These are phyloP conservation scores for Alternaria infectoria DNA, from an alignment of 2,329 filamentous ascomycete species.

Conservation along the genomic window DNA sequence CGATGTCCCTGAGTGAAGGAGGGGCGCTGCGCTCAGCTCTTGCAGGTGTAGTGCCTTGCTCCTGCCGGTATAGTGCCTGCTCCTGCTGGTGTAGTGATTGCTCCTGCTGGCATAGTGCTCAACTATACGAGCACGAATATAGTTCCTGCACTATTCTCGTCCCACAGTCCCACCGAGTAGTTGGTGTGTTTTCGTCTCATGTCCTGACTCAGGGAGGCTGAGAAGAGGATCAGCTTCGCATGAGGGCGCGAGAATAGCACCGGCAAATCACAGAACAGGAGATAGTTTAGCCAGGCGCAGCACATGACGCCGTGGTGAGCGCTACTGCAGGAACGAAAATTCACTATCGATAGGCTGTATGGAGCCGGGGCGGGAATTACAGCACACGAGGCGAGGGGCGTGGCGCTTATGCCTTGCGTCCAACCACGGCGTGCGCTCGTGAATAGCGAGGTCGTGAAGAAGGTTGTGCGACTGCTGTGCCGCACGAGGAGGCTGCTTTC, in stretches of 20 bases:
- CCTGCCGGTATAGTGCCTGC: not conserved
- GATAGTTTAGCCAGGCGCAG: conserved; percentile 2
- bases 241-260: conserved; percentile 7
- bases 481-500: not conserved
- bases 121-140: not conserved
- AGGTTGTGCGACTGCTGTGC: conserved; percentile 1
- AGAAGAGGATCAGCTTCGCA: conserved; percentile 1
- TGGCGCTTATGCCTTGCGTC: not conserved
- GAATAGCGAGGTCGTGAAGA: not conserved
- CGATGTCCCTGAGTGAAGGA: not conserved
- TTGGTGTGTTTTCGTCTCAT: not conserved
- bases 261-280: not conserved
- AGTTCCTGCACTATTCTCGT: not conserved
- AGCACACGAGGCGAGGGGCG: not conserved
- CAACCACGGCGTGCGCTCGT: not conserved
- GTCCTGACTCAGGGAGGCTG: not conserved
- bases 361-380: not conserved
- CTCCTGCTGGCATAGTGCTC: not conserved
- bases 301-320: not conserved
- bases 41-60: not conserved
- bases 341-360: conserved; percentile 8
- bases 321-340: conserved; percentile 16
- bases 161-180: not conserved
- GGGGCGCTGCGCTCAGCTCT: not conserved
- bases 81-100: not conserved